Base-by-base conservation (phyloP, 2,329 filamentous ascomycete species). In the Penicillium sp. region DNA sequence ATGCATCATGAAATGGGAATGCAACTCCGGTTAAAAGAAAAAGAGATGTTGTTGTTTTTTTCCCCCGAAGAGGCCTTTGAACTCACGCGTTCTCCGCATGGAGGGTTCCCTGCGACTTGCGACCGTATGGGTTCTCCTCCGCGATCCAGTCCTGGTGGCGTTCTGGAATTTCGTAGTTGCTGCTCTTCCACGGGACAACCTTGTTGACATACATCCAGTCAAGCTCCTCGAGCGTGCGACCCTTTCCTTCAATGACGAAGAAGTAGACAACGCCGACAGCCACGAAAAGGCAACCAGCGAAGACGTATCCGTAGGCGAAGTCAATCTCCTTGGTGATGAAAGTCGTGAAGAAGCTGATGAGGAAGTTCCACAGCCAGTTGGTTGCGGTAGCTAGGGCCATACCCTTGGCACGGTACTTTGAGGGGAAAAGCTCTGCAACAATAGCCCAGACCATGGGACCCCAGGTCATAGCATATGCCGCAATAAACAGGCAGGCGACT, bases 301-400 rank as follows among this genome's bases (percentile, higher is more conserved):
- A 92, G 41, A 92, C 85, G 61, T 91, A 90, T 2, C 89, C 89
- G 67, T 91, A 91, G 9, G 82, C 81, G 71, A 88, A 92, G 64
- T 88, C 83, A 55, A 92, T 92, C 1, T 82, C 81, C 0, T 78
- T 75, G 0, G 87, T 89, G 70, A 92, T 91, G 72, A 91, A 91
- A 0, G 88, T 86, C 0, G 89, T 91, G 78, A 91, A 91, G 79
- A 92, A 92, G 0, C 84, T 82, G 61, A 89, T 79, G 65, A 88
- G 74, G 73, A 91, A 91, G 71, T 90, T 88, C 85, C 86, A 89
- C 10, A 69, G 58, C 89, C 89, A 92, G 76, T 92, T 92, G 19
- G 87, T 85, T 0, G 88, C 84, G 7, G 88, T 91, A n/a, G 88
- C 87, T n/a, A 92, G 76, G 1, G 88, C 89, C 82, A 91, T 90